Percentiles rank a stretch among this genome's conserved stretches.
Evolutionary conservation across 2,329 filamentous ascomycete species (phyloP).

Genomic region (Thermomyces lanuginosus): DNA sequence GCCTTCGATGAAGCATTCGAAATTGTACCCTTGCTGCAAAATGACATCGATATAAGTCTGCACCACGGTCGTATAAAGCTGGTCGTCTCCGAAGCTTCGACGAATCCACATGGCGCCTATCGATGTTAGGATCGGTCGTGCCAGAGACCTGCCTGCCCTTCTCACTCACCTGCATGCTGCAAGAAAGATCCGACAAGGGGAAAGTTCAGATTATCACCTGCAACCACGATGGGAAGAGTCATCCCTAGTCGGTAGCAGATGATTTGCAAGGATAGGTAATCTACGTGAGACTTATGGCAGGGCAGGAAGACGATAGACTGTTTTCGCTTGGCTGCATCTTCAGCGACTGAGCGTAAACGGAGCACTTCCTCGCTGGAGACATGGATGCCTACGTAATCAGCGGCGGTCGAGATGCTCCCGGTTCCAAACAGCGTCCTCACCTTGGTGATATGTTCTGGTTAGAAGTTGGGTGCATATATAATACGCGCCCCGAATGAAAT

Average conservation of each 20-base stretch:
- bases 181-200: constrained; percentile 77
- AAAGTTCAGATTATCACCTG: constrained; percentile 92
- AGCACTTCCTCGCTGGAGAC: constrained; percentile 89
- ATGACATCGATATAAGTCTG: constrained; percentile 91
- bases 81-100: constrained; percentile 78
- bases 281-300: constrained; percentile 86
- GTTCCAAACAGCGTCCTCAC: constrained; percentile 20
- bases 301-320: constrained; percentile 93
- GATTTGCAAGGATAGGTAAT: constrained; percentile 86
- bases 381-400: constrained; percentile 49
- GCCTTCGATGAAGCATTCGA: constrained; percentile 96
- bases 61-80: constrained; percentile 79
- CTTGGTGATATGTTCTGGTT: constrained; percentile 88
- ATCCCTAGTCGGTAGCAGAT: constrained; percentile 91
- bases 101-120: constrained; percentile 84
- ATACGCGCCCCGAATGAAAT: constrained; percentile 82
- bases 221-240: constrained; percentile 76
- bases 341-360: constrained; percentile 62
- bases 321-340: constrained; percentile 67
- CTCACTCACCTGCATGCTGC: constrained; percentile 56
- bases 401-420: constrained; percentile 1
- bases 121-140: constrained; percentile 8
- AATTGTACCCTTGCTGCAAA: constrained; percentile 77
- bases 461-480: constrained; percentile 77
- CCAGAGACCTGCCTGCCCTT: not conserved